Conservation (phyloP, 768 basidiomycete genomes). For the Xerocomellus intermedius region DNA sequence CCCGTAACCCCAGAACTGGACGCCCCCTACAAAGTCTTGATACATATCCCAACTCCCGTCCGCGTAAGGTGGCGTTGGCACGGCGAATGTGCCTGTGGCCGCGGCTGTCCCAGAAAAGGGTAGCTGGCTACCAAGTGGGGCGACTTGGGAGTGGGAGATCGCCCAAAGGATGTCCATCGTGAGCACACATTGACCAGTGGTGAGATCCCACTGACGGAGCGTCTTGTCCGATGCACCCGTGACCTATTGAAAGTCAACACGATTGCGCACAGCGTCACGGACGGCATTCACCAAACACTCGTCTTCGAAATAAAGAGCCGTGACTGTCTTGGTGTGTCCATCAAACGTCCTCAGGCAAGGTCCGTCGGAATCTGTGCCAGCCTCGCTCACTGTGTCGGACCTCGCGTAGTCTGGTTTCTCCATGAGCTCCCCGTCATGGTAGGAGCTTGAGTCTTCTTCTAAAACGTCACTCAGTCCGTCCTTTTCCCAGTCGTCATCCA, state of each 20-base stretch:
- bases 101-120: slow-evolving; percentile 54
- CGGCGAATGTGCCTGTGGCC: slow-evolving; percentile 64
- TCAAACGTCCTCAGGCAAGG: slow-evolving; percentile 73
- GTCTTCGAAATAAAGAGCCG: slow-evolving; percentile 93
- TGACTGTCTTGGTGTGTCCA: slow-evolving; percentile 92
- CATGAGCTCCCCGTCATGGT: slow-evolving; percentile 35
- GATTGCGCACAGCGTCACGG: background rate
- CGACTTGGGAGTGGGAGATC: slow-evolving; percentile 79
- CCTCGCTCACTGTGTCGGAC: slow-evolving; percentile 38
- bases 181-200: slow-evolving; percentile 96
- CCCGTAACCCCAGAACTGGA: slow-evolving; percentile 99
- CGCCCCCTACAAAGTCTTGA: slow-evolving; percentile 94
- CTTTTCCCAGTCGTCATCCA: slow-evolving; percentile 66
- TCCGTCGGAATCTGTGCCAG: slow-evolving; percentile 44
- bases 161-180: slow-evolving; percentile 99
- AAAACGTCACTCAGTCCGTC: slow-evolving; percentile 60
- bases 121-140: slow-evolving; percentile 39
- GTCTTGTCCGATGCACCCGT: slow-evolving; percentile 99
- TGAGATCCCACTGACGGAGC: slow-evolving; percentile 96
- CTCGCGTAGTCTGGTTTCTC: slow-evolving; percentile 43
- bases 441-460: slow-evolving; percentile 54
- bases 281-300: slow-evolving; percentile 71
- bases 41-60: slow-evolving; percentile 95
- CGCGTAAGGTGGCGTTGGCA: slow-evolving; percentile 83
- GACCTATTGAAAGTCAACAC: slow-evolving; percentile 54